Evolutionary conservation across 2,329 filamentous ascomycete species (phyloP), one percentile per base, ranked within the genome.

Genomic region (Dothidotthia symphoricarpi): DNA sequence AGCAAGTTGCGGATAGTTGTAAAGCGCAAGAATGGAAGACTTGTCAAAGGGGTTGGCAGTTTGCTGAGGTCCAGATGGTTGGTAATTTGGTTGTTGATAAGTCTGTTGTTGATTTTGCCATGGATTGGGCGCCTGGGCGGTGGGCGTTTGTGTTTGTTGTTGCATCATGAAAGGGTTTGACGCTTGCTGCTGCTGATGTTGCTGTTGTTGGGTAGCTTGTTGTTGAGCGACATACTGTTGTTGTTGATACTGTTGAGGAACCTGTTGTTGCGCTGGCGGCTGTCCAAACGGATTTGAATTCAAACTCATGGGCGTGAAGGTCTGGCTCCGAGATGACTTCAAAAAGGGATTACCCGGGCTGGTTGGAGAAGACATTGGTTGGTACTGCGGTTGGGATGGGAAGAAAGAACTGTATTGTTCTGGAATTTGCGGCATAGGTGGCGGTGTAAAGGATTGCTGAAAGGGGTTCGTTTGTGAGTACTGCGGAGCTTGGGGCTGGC

Each of bases 21-120:
- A 91, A 9, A 93, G 67, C 5, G 86, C 83, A 63, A 91, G 73
- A 42, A 93, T 91, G 4, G 83, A 83, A 3, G 78, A 80, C 47
- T 86, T 90, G 55, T 88, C 81, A 19, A 82, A 75, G 22, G 77
- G 52, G 28, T 53, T 49, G n/a, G 49, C 19, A 42, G 55, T 59
- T 39, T 43, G 40, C 36, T 48, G 55, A 34, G 55, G 61, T 25
- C 40, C 46, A 16, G 0, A 39, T 12, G 46, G 46, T 27, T 53
- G 45, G 33, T 49, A 50, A n/a, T 17, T 47, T n/a, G 41, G 38
- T 26, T 47, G 49, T 29, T 59, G 53, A 15, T 51, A 49, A 30
- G 28, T 41, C 19, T 45, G 41, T 8, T 45, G 38, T 28, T 61
- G 57, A 12, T 9, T 51, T 34, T 56, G 55, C 53, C 55, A 60